Base-by-base conservation (phyloP, 768 basidiomycete genomes). In the Boletus eberwhitei region DNA sequence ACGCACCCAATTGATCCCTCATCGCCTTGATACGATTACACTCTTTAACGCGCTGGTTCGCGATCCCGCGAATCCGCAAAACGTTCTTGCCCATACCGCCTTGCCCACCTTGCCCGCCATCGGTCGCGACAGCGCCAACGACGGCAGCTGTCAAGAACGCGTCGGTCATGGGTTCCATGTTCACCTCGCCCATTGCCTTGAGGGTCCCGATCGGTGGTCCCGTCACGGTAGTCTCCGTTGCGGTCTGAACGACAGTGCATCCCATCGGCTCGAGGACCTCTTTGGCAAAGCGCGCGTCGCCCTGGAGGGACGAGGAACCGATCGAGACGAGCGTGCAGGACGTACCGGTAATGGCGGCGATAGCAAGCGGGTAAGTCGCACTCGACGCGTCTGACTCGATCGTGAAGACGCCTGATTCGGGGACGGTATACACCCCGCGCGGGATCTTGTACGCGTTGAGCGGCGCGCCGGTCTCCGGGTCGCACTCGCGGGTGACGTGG, bases 161-260 rank as follows among this genome's bases (percentile, higher is more conserved):
- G 69, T 99, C 97, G 8, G 97, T 99, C 97, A 99, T 98, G n/a
- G 88, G 86, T 71, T 97, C 93, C 97, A 98, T 98, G 68, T 98
- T 93, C 21, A 98, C 84, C 62, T 86, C 81, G 11, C 68, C 68
- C 52, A 64, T 59, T 0, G 61, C 52, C 48, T 89, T 90, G 47
- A 97, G 79, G 2, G 90, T 90, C 59, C 86, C 85, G 46, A 99
- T 79, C 0, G 90, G 86, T 4, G 96, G 96, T 0, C 97, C 97
- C 0, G 82, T 86, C 34, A 98, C 97, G 11, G 92, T 97, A 9
- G 96, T 98, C 70, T 89, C 86, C 0, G 83, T 87, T 26, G 78
- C 82, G 0, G 94, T 95, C 75, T 99, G 97, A 5, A 83, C 78
- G 48, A 99, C 96, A 16, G 75, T 74, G 64, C 97, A 98, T 0